phyloP scores from a whole-genome alignment of 2,329 filamentous ascomycete species.

The Diaporthe capsici region DNA sequence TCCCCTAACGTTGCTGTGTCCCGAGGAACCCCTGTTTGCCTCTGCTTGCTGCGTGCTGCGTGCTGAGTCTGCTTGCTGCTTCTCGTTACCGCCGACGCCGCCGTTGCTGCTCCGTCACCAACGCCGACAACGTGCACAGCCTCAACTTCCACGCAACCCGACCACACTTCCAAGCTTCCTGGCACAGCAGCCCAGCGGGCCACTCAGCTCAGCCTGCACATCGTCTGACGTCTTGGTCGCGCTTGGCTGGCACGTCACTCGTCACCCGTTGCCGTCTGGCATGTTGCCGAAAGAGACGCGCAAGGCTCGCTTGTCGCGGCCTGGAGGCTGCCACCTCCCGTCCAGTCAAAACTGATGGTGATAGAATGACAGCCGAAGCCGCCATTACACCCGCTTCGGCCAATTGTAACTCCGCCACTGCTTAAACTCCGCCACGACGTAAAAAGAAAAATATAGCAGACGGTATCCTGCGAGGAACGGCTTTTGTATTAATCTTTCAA shows the following conservation, averaged over 20 bases:
- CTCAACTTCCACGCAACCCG: conserved; percentile 32
- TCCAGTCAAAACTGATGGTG: background rate
- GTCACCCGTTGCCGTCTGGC: background rate
- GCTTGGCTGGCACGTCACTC: conserved; percentile 29
- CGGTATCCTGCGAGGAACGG: background rate
- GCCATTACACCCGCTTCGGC: background rate
- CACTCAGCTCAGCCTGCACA: conserved; percentile 14
- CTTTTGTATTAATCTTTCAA: conserved; percentile 8
- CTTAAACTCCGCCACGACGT: background rate
- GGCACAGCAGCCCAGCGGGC: conserved; percentile 21
- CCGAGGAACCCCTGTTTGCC: background rate
- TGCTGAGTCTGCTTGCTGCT: background rate
- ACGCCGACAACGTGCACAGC: conserved; percentile 17
- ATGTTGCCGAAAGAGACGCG: background rate
- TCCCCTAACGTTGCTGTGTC: background rate
- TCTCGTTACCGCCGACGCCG: background rate
- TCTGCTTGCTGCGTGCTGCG: background rate
- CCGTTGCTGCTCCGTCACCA: background rate
- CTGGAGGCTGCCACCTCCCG: conserved; percentile 13
- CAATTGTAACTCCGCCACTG: background rate
- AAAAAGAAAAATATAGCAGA: background rate
- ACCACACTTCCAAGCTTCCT: conserved; percentile 26
- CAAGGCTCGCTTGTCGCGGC: conserved; percentile 10
- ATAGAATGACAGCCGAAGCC: background rate
- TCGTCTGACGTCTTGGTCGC: conserved; percentile 29